phyloP scores from a whole-genome alignment of 148 eudicot genomes.

The Suaeda aralocaspica region DNA sequence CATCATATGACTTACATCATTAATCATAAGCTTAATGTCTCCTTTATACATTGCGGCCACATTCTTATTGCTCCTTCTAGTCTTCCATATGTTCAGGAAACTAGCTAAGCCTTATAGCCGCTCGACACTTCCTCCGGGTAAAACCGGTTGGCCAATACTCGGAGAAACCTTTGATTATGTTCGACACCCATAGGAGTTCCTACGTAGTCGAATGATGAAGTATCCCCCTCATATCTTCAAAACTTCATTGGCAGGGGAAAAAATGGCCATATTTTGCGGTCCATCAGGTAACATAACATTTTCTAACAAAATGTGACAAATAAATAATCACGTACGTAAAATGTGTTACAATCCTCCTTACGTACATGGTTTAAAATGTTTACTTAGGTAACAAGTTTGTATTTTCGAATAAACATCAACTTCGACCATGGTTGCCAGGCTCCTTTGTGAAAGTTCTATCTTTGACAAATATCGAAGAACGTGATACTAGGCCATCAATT shows the following conservation, averaged over 20 bases:
- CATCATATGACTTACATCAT: no score
- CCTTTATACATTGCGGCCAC: no score
- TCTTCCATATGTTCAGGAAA: no score
- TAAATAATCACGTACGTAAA: no score
- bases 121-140: conserved; percentile 14
- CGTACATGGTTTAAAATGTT: no score
- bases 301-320: no score
- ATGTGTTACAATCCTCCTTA: no score
- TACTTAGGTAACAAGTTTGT: conserved; percentile 17
- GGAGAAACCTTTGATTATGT: conserved; percentile 10
- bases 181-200: background rate
- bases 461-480: background rate
- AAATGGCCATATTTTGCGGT: background rate
- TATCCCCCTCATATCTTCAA: background rate
- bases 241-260: background rate
- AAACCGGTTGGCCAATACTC: conserved; percentile 13
- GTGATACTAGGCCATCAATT: background rate
- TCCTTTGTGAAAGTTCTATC: background rate
- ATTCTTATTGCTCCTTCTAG: no score
- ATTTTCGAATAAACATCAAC: background rate
- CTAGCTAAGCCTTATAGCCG: background rate
- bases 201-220: background rate
- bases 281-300: background rate
- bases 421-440: conserved; percentile 6
- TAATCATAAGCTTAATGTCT: no score